These are phyloP conservation scores for Ogataea nitratoaversa DNA, from an alignment of 805 yeast species.

Conservation along the genomic window DNA sequence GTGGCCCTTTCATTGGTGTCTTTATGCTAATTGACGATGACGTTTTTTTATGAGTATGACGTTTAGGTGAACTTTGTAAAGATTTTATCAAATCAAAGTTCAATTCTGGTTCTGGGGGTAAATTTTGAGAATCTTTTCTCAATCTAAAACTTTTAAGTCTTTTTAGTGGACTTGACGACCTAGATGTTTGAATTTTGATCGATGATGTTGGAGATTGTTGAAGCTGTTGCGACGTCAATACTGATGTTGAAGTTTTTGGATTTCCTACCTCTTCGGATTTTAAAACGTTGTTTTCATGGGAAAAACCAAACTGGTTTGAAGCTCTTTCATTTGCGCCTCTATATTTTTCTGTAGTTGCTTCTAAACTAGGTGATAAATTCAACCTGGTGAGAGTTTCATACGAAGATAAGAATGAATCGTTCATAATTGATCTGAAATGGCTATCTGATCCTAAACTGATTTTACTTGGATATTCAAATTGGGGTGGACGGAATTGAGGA, in stretches of 20 bases:
- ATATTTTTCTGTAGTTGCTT: not conserved
- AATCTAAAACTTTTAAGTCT: conserved; percentile 23
- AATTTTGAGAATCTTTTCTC: conserved; percentile 10
- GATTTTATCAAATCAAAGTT: conserved; percentile 26
- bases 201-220: conserved; percentile 6
- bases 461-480: conserved; percentile 1
- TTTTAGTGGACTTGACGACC: conserved; percentile 26
- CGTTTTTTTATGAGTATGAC: conserved; percentile 14
- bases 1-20: conserved; percentile 12
- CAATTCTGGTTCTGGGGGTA: conserved; percentile 22
- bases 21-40: conserved; percentile 15
- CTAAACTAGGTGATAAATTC: conserved; percentile 7
- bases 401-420: conserved; percentile 12
- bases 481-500: not conserved
- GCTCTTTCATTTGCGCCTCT: not conserved
- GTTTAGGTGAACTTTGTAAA: conserved; percentile 26
- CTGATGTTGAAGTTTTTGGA: no score
- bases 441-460: not conserved
- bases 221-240: conserved; percentile 9
- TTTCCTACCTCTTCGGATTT: no score
- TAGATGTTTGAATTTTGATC: conserved; percentile 6
- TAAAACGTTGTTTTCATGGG: no score
- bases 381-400: conserved; percentile 9
- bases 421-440: conserved; percentile 6
- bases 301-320: not conserved